Conservation (phyloP, 73 alveolate genomes). For the Tetrahymena borealis region DNA sequence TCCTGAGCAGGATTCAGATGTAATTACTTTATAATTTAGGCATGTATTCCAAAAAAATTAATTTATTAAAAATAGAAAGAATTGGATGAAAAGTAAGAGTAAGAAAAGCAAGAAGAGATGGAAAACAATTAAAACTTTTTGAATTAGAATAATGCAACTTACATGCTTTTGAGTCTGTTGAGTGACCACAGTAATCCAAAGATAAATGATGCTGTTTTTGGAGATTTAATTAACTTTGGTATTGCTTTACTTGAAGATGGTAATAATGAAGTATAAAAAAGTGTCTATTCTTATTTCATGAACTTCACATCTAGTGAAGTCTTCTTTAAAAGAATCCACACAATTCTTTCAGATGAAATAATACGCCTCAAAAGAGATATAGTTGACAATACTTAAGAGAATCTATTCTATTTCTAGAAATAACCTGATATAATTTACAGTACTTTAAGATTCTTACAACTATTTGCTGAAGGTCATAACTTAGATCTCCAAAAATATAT, state of each 20-base stretch:
- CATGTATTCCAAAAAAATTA: background rate
- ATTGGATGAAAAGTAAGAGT: conserved; percentile 19
- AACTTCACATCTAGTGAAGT: conserved; percentile 40
- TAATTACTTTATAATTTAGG: background rate
- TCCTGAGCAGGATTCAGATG: background rate
- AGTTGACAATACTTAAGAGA: conserved; percentile 17
- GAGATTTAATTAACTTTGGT: conserved; percentile 39
- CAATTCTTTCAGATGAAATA: conserved; percentile 33
- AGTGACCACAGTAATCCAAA: conserved; percentile 36
- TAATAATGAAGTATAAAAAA: conserved; percentile 43
- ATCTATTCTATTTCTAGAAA: conserved; percentile 12
- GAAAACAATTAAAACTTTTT: conserved; percentile 28
- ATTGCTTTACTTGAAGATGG: conserved; percentile 50
- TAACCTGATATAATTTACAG: conserved; percentile 17
- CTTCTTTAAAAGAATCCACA: conserved; percentile 42
- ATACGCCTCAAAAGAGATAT: conserved; percentile 33
- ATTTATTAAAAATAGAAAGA: background rate
- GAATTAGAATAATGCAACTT: conserved; percentile 30
- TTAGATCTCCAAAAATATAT: conserved; percentile 31
- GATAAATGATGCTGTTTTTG: conserved; percentile 21
- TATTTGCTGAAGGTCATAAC: conserved; percentile 37
- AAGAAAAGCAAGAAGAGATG: conserved; percentile 3
- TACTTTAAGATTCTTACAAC: conserved; percentile 25
- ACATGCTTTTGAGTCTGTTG: conserved; percentile 2
- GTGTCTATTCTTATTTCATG: conserved; percentile 42